Evolutionary conservation across 2,329 filamentous ascomycete genomes (phyloP).

Genomic region (Aspergillus sp.): DNA sequence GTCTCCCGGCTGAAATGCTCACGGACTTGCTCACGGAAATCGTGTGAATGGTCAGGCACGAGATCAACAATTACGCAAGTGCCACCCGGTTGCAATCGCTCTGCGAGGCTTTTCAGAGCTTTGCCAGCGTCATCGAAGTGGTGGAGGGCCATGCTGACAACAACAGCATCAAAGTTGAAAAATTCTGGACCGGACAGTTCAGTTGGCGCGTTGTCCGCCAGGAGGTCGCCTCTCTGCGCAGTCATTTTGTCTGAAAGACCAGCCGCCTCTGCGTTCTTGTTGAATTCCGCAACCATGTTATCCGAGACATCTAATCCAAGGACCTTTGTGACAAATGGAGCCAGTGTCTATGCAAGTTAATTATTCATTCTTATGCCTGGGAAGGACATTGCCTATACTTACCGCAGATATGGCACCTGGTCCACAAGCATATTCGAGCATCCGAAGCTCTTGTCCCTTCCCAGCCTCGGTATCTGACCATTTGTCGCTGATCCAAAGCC

Average conservation of each 20-base stretch:
- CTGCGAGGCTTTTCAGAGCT: constrained; percentile 52
- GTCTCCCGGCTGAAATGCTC: constrained; percentile 13
- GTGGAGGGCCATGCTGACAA: constrained; percentile 58
- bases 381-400: constrained; percentile 16
- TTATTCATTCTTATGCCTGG: not conserved
- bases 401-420: constrained; percentile 61
- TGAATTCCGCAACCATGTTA: constrained; percentile 64
- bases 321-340: constrained; percentile 56
- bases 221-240: constrained; percentile 54
- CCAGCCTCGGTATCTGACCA: constrained; percentile 36
- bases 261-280: constrained; percentile 48
- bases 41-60: constrained; percentile 43
- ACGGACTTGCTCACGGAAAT: constrained; percentile 18
- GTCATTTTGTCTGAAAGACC: constrained; percentile 50
- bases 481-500: constrained; percentile 57
- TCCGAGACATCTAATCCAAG: constrained; percentile 65
- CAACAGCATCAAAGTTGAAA: constrained; percentile 61
- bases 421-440: constrained; percentile 73
- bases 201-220: constrained; percentile 45
- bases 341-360: constrained; percentile 45
- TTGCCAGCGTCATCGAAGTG: constrained; percentile 61
- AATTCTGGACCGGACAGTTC: constrained; percentile 56
- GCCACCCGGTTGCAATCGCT: constrained; percentile 59
- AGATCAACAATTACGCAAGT: constrained; percentile 64
- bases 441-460: constrained; percentile 35